Evolutionary conservation across 78 protist genomes (phyloP), one percentile per base, ranked within the genome.

Genomic region (Dictyostelium discoideum): DNA sequence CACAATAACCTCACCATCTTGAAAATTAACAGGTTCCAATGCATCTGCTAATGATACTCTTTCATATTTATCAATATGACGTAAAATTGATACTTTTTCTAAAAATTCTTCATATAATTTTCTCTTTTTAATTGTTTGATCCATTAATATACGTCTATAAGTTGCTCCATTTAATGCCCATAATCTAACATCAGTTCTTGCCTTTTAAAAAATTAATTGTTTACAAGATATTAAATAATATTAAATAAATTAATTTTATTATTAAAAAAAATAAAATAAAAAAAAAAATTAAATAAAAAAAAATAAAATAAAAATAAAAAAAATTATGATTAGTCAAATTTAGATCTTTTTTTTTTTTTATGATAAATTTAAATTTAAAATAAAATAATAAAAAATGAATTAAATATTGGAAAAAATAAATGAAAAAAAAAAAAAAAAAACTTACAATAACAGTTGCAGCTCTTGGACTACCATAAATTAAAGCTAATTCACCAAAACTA

Each of bases 361-460:
- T 32, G 1, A 32, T 32, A 32, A 32, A 32, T 32, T 32, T 32
- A 32, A 32, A 32, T 32, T 32, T 32, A 32, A 32, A 32, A 32
- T 32, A 32, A 32, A 32, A 32, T 1, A 32, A 32, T 32, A 32
- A 32, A 32, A 32, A 32, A 32, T 32, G 37, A 32, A 32, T 20
- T 54, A 9, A 22, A 63, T 20, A 63, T 9, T 26, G 8, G 7
- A 42, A 60, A 24, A 63, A 76, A 22, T 3, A 24, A 24, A 85
- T n/a, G n/a, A 24, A 13, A 14, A 13, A 42, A 63, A 24, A 50
- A 85, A 14, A 60, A 40, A 46, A 42, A 3, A 39, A 46, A 18
- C 94, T 24, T 79, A 95, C 88, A 42, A 67, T 97, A n/a, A 98
- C 95, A 72, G 99, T 97, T 11, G 99, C 99, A 8, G 99, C 98